phyloP scores from a whole-genome alignment of 495 filamentous ascomycete genomes.

The Neurospora hispaniola region DNA sequence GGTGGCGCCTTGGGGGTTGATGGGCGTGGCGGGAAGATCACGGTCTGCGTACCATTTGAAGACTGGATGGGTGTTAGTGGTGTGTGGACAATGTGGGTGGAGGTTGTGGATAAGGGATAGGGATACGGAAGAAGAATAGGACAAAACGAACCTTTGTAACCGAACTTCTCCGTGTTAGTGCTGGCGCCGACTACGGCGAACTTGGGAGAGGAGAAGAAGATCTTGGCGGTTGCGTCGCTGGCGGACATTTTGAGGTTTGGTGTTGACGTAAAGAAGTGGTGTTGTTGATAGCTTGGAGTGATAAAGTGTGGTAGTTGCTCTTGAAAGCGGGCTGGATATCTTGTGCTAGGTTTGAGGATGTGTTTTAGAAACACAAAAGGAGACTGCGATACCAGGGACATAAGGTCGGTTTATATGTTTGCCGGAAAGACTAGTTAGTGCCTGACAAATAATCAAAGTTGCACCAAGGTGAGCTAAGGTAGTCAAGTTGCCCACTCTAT shows the following conservation, averaged over 20 bases:
- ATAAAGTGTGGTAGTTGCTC: neutral
- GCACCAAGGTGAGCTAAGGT: neutral
- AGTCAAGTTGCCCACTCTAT: neutral
- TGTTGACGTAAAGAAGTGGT: slow-evolving; percentile 6
- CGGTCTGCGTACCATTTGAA: slow-evolving; percentile 81
- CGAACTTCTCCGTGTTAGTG: slow-evolving; percentile 73
- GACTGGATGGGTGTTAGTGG: slow-evolving; percentile 41
- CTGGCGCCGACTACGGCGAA: slow-evolving; percentile 91
- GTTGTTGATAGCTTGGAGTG: slow-evolving; percentile 1
- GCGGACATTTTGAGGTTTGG: slow-evolving; percentile 23
- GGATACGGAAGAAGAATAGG: neutral
- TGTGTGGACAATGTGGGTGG: neutral
- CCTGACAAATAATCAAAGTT: neutral
- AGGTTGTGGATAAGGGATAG: neutral
- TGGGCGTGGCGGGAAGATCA: slow-evolving; percentile 62
- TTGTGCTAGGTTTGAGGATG: neutral
- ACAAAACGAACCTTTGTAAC: slow-evolving; percentile 63
- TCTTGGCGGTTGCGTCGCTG: slow-evolving; percentile 52
- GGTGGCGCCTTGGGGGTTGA: slow-evolving; percentile 61
- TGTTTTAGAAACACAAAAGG: neutral
- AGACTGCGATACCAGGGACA: neutral
- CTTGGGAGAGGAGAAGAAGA: slow-evolving; percentile 71
- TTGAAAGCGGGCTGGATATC: neutral
- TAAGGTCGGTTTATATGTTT: neutral
- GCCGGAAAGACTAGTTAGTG: neutral